These are phyloP conservation scores for Akanthomyces uredinophilus DNA, from an alignment of 2,329 filamentous ascomycete genomes.

Conservation along the genomic window DNA sequence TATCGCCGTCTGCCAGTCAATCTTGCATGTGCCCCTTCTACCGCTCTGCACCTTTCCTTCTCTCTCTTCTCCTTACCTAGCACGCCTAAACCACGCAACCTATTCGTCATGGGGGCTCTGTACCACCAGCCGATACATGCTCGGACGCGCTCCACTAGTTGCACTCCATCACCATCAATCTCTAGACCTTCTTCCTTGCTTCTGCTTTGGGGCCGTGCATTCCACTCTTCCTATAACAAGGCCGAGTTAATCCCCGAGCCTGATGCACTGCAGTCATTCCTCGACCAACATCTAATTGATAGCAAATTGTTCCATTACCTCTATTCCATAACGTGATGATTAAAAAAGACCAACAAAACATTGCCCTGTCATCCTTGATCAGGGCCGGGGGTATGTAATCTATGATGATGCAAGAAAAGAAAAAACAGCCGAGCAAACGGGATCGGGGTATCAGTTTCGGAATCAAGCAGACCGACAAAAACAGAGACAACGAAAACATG, in stretches of 20 bases:
- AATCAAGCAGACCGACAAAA: not conserved
- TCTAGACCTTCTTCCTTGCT: not conserved
- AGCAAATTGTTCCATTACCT: not conserved
- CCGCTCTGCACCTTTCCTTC: not conserved
- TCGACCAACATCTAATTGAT: not conserved
- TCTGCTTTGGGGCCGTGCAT: not conserved
- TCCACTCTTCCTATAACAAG: not conserved
- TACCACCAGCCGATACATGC: not conserved
- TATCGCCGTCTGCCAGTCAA: not conserved
- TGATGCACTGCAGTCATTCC: too few relatives aligned
- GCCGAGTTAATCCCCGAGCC: not conserved
- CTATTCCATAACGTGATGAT: conserved; percentile 3
- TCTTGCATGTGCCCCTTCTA: not conserved
- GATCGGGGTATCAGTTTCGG: not conserved
- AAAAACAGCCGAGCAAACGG: not conserved
- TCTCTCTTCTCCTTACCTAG: not conserved
- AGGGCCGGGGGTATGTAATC: not conserved
- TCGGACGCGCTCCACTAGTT: not conserved
- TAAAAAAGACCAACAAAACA: not conserved
- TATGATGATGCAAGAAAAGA: not conserved
- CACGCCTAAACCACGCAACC: not conserved
- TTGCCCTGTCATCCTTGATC: not conserved
- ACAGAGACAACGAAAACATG: not conserved
- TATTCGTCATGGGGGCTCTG: too few relatives aligned
- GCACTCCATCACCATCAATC: not conserved